Evolutionary conservation across 2,329 filamentous ascomycete species (phyloP).

Genomic region (Scortechinia acanthostroma): DNA sequence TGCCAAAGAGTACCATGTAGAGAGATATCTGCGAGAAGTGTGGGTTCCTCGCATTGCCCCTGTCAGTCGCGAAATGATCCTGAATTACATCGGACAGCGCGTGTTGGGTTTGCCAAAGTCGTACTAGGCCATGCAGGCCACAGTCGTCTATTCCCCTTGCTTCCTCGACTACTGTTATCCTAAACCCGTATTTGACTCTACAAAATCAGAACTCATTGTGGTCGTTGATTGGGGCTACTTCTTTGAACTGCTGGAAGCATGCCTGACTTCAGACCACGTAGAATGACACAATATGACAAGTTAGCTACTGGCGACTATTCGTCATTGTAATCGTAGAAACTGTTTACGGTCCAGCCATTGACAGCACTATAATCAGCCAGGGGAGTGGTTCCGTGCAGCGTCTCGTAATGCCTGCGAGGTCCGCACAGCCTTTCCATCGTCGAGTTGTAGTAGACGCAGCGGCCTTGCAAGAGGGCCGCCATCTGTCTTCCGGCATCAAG

Average conservation of each 20-base stretch:
- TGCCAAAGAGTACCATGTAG: slow-evolving; percentile 54
- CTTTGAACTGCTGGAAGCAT: too few relatives aligned
- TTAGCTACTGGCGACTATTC: too few relatives aligned
- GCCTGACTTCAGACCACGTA: too few relatives aligned
- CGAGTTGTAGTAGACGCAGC: slow-evolving; percentile 1
- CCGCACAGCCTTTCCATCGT: slow-evolving; percentile 7
- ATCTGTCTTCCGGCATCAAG: slow-evolving; percentile 35
- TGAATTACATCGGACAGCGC: slow-evolving; percentile 33
- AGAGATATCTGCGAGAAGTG: slow-evolving; percentile 49
- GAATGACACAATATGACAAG: too few relatives aligned
- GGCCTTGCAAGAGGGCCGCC: slow-evolving; percentile 20
- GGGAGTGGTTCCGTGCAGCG: slow-evolving; percentile 6
- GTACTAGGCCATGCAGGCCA: too few relatives aligned
- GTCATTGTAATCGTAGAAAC: slow-evolving; percentile 6
- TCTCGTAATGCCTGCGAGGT: slow-evolving; percentile 6
- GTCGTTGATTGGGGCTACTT: too few relatives aligned
- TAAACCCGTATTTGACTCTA: too few relatives aligned
- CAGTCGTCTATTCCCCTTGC: too few relatives aligned
- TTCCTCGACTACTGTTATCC: too few relatives aligned
- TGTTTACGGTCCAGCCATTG: slow-evolving; percentile 10
- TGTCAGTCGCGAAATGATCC: slow-evolving; percentile 41
- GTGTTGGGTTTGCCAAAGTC: slow-evolving; percentile 29
- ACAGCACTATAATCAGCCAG: slow-evolving; percentile 11
- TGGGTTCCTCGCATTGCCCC: slow-evolving; percentile 52
- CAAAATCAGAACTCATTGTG: too few relatives aligned